These are phyloP conservation scores for Agrostemma githago DNA, from an alignment of 148 eudicot genomes.

Conservation along the genomic window DNA sequence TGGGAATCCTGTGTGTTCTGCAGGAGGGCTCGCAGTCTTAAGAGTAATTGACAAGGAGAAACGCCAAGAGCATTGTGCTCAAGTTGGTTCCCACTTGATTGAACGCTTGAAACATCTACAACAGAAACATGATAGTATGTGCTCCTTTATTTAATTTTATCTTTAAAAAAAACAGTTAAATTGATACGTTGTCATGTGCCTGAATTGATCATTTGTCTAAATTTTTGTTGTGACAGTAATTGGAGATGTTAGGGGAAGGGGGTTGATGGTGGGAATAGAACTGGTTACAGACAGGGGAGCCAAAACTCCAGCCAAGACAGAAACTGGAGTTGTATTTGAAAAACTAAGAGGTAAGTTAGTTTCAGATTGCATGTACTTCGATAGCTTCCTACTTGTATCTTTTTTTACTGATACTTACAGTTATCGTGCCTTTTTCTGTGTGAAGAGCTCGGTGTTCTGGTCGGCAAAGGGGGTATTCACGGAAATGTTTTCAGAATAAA, in stretches of 20 bases:
- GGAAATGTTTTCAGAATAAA: slow-evolving; percentile 95
- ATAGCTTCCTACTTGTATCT: neutral
- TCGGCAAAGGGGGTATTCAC: slow-evolving; percentile 95
- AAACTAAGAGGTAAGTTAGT: slow-evolving; percentile 66
- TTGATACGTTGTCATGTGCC: neutral
- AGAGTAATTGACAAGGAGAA: slow-evolving; percentile 81
- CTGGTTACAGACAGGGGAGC: slow-evolving; percentile 78
- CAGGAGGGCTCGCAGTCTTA: slow-evolving; percentile 97
- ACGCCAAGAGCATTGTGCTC: slow-evolving; percentile 85
- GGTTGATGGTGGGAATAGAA: slow-evolving; percentile 93
- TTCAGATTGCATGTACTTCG: slow-evolving; percentile 6
- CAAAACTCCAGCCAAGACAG: slow-evolving; percentile 91
- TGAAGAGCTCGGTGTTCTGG: slow-evolving; percentile 83
- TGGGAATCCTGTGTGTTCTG: slow-evolving; percentile 96
- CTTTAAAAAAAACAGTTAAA: neutral
- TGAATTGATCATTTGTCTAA: neutral
- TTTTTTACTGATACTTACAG: slow-evolving; percentile 9
- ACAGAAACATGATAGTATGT: slow-evolving; percentile 72
- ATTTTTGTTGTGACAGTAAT: slow-evolving; percentile 44
- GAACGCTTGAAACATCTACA: slow-evolving; percentile 63
- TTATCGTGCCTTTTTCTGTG: slow-evolving; percentile 6
- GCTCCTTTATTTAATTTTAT: slow-evolving; percentile 16
- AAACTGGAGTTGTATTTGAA: slow-evolving; percentile 78
- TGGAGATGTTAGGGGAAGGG: slow-evolving; percentile 96
- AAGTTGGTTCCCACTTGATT: slow-evolving; percentile 82